phyloP scores from a whole-genome alignment of 805 yeast species.

The Lipomyces japonicus region DNA sequence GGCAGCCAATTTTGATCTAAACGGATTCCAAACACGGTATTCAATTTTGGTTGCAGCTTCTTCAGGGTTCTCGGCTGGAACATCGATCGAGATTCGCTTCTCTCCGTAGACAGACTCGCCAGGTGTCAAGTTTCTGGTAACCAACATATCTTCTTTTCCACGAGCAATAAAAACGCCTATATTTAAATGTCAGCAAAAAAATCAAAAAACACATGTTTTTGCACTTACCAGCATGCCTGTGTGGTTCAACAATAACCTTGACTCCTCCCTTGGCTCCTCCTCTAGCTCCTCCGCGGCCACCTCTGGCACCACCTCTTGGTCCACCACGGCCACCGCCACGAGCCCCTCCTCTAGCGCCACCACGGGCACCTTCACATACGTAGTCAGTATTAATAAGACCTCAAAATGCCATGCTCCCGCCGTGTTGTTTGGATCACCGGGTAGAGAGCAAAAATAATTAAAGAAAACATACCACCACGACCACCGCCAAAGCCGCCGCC shows the following conservation, averaged over 20 bases:
- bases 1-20: slow-evolving; percentile 99
- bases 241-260: slow-evolving; percentile 96
- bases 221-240: slow-evolving; percentile 78
- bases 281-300: slow-evolving; percentile 54
- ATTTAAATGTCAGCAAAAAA: not conserved
- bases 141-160: slow-evolving; percentile 98
- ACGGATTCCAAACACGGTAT: slow-evolving; percentile 99
- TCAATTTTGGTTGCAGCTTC: slow-evolving; percentile 76
- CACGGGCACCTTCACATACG: no score
- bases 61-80: slow-evolving; percentile 77
- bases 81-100: slow-evolving; percentile 91
- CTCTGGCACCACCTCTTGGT: slow-evolving; percentile 51
- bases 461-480: slow-evolving; percentile 29
- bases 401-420: slow-evolving; percentile 23
- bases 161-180: slow-evolving; percentile 87
- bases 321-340: slow-evolving; percentile 42
- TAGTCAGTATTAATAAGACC: slow-evolving; percentile 18
- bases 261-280: slow-evolving; percentile 69
- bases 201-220: not conserved
- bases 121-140: slow-evolving; percentile 94
- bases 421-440: no score
- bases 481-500: slow-evolving; percentile 45
- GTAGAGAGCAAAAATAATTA: no score
- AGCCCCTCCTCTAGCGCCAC: slow-evolving; percentile 38
- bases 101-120: slow-evolving; percentile 99